These are phyloP conservation scores for Geranium brycei DNA, from an alignment of 345 rosid genomes.

Conservation along the genomic window DNA sequence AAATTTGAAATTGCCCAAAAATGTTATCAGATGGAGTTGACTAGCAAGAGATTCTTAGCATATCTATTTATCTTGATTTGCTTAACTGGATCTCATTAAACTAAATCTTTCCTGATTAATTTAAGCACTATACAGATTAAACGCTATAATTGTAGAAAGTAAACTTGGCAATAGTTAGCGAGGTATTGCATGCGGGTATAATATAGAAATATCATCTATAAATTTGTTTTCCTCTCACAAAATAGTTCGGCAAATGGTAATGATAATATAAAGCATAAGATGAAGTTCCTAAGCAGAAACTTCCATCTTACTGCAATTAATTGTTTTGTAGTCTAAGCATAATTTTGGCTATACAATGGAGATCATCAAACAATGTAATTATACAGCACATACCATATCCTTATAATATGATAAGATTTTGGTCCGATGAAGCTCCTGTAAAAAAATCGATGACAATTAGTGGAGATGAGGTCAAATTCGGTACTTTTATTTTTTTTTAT, in stretches of 20 bases:
- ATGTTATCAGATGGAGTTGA: background rate
- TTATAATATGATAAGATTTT: slow-evolving; percentile 57
- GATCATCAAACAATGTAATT: background rate
- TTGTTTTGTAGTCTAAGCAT: background rate
- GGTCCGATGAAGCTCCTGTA: slow-evolving; percentile 38
- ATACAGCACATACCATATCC: slow-evolving; percentile 54
- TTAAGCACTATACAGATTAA: background rate
- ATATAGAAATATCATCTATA: background rate
- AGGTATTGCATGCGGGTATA: background rate
- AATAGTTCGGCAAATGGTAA: too few species aligned
- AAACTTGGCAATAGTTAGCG: background rate
- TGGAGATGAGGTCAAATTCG: background rate
- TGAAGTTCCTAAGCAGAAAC: background rate
- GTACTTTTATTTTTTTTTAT: too few species aligned
- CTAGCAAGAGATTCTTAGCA: background rate
- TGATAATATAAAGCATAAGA: background rate
- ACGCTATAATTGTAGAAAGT: background rate
- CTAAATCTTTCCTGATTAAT: too few species aligned
- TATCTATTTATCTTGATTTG: background rate
- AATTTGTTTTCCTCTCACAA: background rate
- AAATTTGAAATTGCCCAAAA: background rate
- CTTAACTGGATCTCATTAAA: background rate
- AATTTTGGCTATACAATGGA: background rate
- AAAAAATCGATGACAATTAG: background rate
- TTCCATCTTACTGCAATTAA: background rate